These are phyloP conservation scores for Metschnikowia anglica DNA, from an alignment of 805 yeast genomes.

Conservation along the genomic window DNA sequence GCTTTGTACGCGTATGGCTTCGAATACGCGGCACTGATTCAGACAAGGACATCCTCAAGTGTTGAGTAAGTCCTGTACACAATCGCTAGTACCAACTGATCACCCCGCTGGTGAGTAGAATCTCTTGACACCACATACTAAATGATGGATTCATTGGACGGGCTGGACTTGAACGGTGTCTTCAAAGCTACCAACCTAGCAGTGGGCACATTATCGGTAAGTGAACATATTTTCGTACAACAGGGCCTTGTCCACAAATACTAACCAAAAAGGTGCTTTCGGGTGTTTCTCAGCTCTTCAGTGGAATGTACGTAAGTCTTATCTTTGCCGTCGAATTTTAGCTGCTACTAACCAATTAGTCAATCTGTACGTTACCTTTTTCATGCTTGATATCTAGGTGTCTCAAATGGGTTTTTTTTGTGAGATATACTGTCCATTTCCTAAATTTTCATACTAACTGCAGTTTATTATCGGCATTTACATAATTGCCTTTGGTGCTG, in stretches of 20 bases:
- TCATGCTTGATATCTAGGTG: too few species aligned
- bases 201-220: constrained; percentile 55
- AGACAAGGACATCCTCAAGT: too few species aligned
- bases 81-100: neutral
- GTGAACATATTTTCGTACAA: constrained; percentile 21
- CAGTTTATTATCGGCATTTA: constrained; percentile 60
- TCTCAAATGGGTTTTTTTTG: neutral
- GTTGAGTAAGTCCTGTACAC: constrained; percentile 8
- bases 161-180: constrained; percentile 44
- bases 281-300: constrained; percentile 51
- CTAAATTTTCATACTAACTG: constrained; percentile 22
- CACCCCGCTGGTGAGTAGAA: neutral
- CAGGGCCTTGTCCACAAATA: neutral
- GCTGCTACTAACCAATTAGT: constrained; percentile 28
- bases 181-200: constrained; percentile 53
- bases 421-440: neutral
- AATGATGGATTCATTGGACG: constrained; percentile 43
- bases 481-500: constrained; percentile 53
- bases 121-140: neutral
- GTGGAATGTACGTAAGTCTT: constrained; percentile 44
- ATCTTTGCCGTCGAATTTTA: neutral
- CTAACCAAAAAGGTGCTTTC: constrained; percentile 33
- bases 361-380: constrained; percentile 32
- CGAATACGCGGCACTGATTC: neutral
- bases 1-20: too few species aligned